These are phyloP conservation scores for Haematococcus sp. DNA, from an alignment of 139 green algal genomes.

Conservation along the genomic window DNA sequence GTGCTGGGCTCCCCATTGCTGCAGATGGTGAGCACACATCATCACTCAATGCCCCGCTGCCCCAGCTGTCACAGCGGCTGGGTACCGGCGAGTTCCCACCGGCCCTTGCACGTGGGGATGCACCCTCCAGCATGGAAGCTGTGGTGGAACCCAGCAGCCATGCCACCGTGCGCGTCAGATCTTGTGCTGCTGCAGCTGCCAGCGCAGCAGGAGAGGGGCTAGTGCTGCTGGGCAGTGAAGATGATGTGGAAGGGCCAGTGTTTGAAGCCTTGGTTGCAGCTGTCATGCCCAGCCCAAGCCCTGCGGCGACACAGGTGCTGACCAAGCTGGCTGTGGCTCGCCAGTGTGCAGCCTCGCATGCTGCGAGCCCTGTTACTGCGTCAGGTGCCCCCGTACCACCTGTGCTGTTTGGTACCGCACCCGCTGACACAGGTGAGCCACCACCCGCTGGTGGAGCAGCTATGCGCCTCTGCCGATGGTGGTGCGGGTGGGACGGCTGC, in stretches of 20 bases:
- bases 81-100: not conserved
- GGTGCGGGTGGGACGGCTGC: not conserved
- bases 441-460: not conserved
- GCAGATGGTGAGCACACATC: not conserved
- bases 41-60: not conserved
- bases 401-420: not conserved
- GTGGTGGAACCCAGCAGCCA: conserved; percentile 16
- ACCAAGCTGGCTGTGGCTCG: conserved; percentile 13
- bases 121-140: not conserved
- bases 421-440: not conserved
- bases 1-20: not conserved
- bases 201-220: not conserved
- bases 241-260: too few species aligned
- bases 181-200: conserved; percentile 3
- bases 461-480: not conserved
- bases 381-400: not conserved
- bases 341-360: conserved; percentile 38
- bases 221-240: not conserved
- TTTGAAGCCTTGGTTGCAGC: not conserved
- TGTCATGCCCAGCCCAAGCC: not conserved
- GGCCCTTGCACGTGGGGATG: not conserved
- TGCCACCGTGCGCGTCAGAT: not conserved
- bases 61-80: not conserved
- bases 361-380: conserved; percentile 15
- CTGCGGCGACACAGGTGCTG: conserved; percentile 4